Evolutionary conservation across 164 flowering plant genomes (phyloP).

Genomic region (Magnolia officinalis): DNA sequence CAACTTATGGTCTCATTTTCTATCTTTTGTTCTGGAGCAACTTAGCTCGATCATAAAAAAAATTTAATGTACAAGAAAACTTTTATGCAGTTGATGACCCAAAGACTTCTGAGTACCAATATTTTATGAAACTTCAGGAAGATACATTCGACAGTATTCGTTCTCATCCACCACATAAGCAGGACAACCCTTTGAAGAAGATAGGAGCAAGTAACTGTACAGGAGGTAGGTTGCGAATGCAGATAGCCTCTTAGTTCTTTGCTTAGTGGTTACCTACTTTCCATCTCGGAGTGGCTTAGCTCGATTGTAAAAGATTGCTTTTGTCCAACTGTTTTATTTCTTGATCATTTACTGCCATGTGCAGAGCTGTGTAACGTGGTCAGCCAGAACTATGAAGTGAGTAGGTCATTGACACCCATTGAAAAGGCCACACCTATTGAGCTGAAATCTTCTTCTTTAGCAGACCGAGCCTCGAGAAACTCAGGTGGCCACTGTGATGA

Average conservation of each 20-base stretch:
- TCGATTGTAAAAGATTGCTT: not conserved
- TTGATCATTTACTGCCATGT: not conserved
- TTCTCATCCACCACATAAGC: conserved; percentile 18
- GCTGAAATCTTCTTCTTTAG: conserved; percentile 15
- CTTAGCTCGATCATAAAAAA: not conserved
- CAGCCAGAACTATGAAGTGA: conserved; percentile 14
- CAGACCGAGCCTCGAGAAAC: conserved; percentile 24
- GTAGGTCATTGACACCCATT: conserved; percentile 17
- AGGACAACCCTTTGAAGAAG: conserved; percentile 20
- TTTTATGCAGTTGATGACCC: conserved; percentile 42
- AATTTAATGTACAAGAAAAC: not conserved
- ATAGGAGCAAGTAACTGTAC: conserved; percentile 16
- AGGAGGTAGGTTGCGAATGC: conserved; percentile 21
- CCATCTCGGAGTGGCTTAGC: not conserved
- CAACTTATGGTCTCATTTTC: not conserved
- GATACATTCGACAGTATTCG: conserved; percentile 18
- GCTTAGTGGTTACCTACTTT: not conserved
- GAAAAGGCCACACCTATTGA: conserved; percentile 26
- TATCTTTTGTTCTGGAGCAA: not conserved
- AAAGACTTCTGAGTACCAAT: conserved; percentile 72
- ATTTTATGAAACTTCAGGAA: conserved; percentile 51
- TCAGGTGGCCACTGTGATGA: conserved; percentile 24
- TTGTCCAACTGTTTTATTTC: not conserved
- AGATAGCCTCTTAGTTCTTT: not conserved
- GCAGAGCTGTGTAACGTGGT: conserved; percentile 22